Evolutionary conservation across 345 rosid species (phyloP).

Genomic region (Carallia pectinifolia): DNA sequence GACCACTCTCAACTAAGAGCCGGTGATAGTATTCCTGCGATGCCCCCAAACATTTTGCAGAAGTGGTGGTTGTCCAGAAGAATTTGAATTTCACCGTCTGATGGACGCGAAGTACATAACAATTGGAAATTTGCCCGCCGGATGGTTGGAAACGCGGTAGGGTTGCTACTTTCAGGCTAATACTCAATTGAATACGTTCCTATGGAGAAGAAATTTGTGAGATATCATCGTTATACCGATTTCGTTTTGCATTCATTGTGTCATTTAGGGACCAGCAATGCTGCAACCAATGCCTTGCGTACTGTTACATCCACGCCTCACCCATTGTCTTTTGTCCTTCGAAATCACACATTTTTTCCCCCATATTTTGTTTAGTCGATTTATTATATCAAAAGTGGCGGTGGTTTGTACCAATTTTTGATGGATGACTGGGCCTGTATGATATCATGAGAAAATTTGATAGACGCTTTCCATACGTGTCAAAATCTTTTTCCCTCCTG

Average conservation of each 20-base stretch:
- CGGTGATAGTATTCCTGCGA: background rate
- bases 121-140: background rate
- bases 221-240: background rate
- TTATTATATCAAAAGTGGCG: background rate
- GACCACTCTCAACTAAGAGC: background rate
- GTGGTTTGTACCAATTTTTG: too few relatives aligned
- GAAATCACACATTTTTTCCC: background rate
- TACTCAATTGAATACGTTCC: constrained; percentile 1
- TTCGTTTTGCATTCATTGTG: background rate
- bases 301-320: background rate
- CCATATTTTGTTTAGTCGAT: background rate
- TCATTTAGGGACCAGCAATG: background rate
- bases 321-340: too few relatives aligned
- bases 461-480: too few relatives aligned
- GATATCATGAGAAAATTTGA: too few relatives aligned
- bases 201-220: constrained; percentile 6
- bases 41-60: background rate
- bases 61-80: background rate
- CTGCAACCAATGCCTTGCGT: constrained; percentile 1
- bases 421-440: too few relatives aligned
- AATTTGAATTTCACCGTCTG: background rate
- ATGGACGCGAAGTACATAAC: background rate
- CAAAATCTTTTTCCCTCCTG: too few relatives aligned
- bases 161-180: background rate
- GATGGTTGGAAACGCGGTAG: background rate